These are phyloP conservation scores for Tylopilus sp. DNA, from an alignment of 1,284 basidiomycete species.

Conservation along the genomic window DNA sequence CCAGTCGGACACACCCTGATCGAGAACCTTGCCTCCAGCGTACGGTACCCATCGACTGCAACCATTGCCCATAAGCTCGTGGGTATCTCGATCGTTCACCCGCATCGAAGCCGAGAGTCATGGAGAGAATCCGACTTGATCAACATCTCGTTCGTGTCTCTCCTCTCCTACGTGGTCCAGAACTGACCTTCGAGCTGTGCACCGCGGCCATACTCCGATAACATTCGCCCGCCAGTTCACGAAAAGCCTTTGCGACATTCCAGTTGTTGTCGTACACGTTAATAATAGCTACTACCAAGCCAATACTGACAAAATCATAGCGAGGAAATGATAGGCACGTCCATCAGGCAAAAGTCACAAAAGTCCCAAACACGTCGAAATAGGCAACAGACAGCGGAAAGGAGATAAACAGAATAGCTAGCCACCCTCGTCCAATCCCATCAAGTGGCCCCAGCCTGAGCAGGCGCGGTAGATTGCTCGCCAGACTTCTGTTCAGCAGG, in stretches of 20 bases:
- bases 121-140: constrained; percentile 67
- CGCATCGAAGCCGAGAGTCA: constrained; percentile 25
- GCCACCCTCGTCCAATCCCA: too few relatives aligned
- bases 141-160: constrained; percentile 80
- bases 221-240: too few relatives aligned
- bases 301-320: too few relatives aligned
- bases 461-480: not conserved
- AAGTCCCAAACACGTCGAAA: too few relatives aligned
- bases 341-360: too few relatives aligned
- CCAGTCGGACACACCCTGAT: constrained; percentile 85
- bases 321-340: too few relatives aligned
- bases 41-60: constrained; percentile 35
- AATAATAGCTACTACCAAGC: too few relatives aligned
- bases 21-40: constrained; percentile 75
- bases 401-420: too few relatives aligned
- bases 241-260: not conserved
- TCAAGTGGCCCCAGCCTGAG: constrained; percentile 6
- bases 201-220: too few relatives aligned
- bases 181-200: too few relatives aligned
- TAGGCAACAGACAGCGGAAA: not conserved
- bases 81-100: constrained; percentile 45
- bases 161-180: too few relatives aligned
- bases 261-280: not conserved
- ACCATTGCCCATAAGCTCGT: constrained; percentile 39
- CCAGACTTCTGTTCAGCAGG: constrained; percentile 15